Percentiles rank a stretch among this genome's conserved stretches.
Conservation (phyloP, 371 early-diverging fungal genomes). For the Synchytrium microbalum region DNA sequence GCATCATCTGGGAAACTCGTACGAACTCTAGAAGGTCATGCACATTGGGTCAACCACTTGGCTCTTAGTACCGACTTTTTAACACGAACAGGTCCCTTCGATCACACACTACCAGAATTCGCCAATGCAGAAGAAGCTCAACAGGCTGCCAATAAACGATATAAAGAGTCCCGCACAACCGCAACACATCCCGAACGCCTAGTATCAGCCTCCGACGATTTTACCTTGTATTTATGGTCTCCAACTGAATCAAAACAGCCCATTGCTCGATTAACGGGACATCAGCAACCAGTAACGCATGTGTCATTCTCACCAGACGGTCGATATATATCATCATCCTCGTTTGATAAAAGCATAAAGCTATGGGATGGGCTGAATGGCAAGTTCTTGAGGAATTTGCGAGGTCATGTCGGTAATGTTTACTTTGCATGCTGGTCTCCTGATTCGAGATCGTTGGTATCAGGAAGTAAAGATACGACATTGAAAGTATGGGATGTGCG, state of each 20-base stretch:
- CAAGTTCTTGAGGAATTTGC: constrained; percentile 82
- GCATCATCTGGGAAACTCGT: constrained; percentile 68
- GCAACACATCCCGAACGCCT: constrained; percentile 54
- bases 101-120: constrained; percentile 65
- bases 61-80: constrained; percentile 86
- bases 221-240: constrained; percentile 93
- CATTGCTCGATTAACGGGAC: constrained; percentile 85
- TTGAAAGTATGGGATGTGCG: constrained; percentile 89
- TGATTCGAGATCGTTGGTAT: constrained; percentile 83
- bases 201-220: constrained; percentile 93
- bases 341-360: constrained; percentile 97
- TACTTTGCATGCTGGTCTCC: constrained; percentile 91
- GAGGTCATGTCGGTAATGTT: constrained; percentile 91
- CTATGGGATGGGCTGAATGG: constrained; percentile 94
- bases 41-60: constrained; percentile 91
- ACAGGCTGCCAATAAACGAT: neutral
- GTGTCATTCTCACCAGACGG: constrained; percentile 93
- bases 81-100: constrained; percentile 82
- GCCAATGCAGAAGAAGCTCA: constrained; percentile 55
- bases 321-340: constrained; percentile 82
- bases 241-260: constrained; percentile 69
- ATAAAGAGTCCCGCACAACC: constrained; percentile 43
- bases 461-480: constrained; percentile 85
- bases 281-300: constrained; percentile 94
- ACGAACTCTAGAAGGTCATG: constrained; percentile 83